phyloP scores from a whole-genome alignment of 2,329 filamentous ascomycete species.

The Aspergillus melleus region DNA sequence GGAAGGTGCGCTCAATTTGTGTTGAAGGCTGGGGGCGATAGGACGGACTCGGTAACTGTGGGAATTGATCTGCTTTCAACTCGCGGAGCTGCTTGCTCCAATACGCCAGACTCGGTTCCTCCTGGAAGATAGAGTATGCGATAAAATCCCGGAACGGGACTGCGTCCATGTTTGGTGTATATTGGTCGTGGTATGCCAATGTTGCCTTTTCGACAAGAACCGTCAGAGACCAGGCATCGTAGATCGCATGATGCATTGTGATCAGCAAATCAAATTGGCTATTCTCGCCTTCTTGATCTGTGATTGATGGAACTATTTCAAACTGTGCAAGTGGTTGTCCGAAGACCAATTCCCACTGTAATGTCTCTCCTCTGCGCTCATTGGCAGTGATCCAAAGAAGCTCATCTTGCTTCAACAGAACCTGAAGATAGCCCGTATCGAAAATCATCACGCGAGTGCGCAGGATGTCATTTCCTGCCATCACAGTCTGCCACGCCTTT shows the following conservation, averaged over 20 bases:
- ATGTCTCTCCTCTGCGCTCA: not conserved
- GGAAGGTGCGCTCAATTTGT: not conserved
- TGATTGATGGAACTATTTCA: not conserved
- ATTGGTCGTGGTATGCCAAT: conserved; percentile 1
- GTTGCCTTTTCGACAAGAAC: conserved; percentile 1
- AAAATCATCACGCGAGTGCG: conserved; percentile 5
- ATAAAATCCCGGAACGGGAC: conserved; percentile 16
- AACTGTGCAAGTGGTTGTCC: conserved; percentile 9
- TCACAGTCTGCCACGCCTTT: conserved; percentile 17
- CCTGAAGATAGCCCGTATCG: not conserved
- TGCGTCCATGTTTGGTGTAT: not conserved
- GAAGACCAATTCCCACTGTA: not conserved
- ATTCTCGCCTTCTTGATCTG: not conserved
- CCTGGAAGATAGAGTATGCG: not conserved
- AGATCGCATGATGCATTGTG: conserved; percentile 46
- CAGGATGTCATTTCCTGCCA: conserved; percentile 9
- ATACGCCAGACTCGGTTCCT: not conserved
- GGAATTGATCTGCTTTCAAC: conserved; percentile 1
- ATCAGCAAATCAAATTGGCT: conserved; percentile 15
- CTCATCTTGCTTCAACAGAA: not conserved
- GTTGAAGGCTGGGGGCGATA: not conserved
- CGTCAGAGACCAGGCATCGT: conserved; percentile 37
- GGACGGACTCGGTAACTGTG: conserved; percentile 1
- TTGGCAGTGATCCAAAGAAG: not conserved
- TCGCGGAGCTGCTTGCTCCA: conserved; percentile 2